These are phyloP conservation scores for Boletus patriciae DNA, from an alignment of 768 basidiomycete species.

Conservation along the genomic window DNA sequence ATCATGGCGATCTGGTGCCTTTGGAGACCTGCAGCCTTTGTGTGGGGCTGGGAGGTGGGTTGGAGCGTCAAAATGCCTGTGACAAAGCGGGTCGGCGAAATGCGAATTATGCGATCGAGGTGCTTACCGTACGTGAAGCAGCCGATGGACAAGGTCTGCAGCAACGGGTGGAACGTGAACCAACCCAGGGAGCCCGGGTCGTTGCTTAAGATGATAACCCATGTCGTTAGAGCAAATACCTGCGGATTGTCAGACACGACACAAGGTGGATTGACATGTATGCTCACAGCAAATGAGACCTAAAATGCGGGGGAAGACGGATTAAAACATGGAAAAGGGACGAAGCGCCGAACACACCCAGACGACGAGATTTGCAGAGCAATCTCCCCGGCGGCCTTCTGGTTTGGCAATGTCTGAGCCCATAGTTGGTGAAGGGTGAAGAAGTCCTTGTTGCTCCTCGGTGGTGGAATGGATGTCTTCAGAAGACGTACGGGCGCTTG, in stretches of 20 bases:
- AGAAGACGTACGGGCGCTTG: neutral
- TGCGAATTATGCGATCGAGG: neutral
- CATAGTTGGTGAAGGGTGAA: constrained; percentile 19
- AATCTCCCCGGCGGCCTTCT: constrained; percentile 43
- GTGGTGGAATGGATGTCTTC: neutral
- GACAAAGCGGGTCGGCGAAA: neutral
- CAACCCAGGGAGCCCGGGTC: constrained; percentile 49
- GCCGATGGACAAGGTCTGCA: constrained; percentile 58
- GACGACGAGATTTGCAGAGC: constrained; percentile 33
- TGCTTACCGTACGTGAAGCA: constrained; percentile 61
- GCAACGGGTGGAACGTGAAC: constrained; percentile 66
- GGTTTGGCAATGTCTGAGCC: constrained; percentile 29
- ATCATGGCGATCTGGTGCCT: constrained; percentile 70
- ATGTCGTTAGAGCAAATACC: constrained; percentile 45
- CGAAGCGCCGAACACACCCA: constrained; percentile 35
- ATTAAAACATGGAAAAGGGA: neutral
- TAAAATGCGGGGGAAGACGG: neutral
- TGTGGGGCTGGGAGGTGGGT: constrained; percentile 63
- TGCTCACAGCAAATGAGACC: constrained; percentile 22
- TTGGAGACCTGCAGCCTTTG: constrained; percentile 63
- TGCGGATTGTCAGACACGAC: constrained; percentile 22
- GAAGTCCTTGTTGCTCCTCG: constrained; percentile 19
- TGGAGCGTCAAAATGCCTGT: constrained; percentile 73
- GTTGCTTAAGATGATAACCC: constrained; percentile 46
- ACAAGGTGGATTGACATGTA: neutral